Evolutionary conservation across 1,284 basidiomycete genomes (phyloP), one percentile per base, ranked within the genome.

Genomic region (Tilletiaria anomala): DNA sequence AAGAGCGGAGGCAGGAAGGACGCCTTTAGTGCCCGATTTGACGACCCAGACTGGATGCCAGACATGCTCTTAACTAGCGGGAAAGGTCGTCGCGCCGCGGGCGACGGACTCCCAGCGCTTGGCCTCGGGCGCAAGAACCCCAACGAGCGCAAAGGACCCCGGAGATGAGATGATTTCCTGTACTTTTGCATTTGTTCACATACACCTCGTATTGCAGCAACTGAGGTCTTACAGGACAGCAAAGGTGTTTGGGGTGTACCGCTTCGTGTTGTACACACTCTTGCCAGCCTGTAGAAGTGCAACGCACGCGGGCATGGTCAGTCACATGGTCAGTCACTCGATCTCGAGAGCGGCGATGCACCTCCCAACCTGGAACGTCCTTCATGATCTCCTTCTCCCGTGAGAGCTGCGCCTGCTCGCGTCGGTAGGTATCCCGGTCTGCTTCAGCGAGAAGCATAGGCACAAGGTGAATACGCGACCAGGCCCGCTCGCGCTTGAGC

Each of bases 311-410:
- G 36, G 15, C n/a, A 16, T 18, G 24, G 3, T 29, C 12, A 19
- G 12, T 6, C 6, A 37, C 15, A 22, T 6, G 15, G 35, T 22
- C 35, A 37, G 35, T 37, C 6, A 22, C 8, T n/a, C n/a, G 26
- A 37, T 5, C 6, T 11, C 6, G 15, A 37, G 5, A 17, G 14
- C 6, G 11, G 6, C 12, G n/a, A 58, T 53, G 39, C 44, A 59
- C 56, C 48, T 64, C 60, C 91, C 91, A 97, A 42, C 78, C 85
- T 41, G 76, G 75, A 31, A 94, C 87, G 61, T 88, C 83, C 72
- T 84, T 85, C 89, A 97, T 97, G 63, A 96, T 86, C 72, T 80
- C 81, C 70, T 76, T 76, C 70, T 97, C 91, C 42, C 87, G 72
- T 38, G 72, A 80, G 44, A 82, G 38, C 37, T 79, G 78, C n/a